Evolutionary conservation across 352 stramenopile species (phyloP), one percentile per base, ranked within the genome.

Genomic region (Pilasporangium apinafurcum): DNA sequence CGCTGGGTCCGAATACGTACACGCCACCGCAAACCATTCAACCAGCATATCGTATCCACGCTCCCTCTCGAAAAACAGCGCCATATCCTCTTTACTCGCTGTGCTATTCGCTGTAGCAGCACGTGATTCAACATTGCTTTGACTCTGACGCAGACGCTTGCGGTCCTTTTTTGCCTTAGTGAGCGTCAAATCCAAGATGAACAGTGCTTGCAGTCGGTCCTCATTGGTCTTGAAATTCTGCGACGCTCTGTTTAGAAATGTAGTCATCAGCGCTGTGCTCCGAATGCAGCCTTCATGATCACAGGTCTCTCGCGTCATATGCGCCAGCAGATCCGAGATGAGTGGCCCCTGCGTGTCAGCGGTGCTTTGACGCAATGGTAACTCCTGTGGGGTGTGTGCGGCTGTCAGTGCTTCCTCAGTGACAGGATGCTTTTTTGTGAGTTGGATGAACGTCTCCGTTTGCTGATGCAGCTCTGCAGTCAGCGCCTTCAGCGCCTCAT

Each of bases 401-500:
- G 44, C 50, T 1, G 45, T 27, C 20, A 44, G 31, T 12, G 52
- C 51, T 22, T 62, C 48, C 25, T 59, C 48, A 1, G 70, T 58
- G 31, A 86, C 49, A 37, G 78, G 78, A 12, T 84, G 53, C 13
- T 55, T 37, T n/a, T 56, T 56, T 5, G 68, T 72, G 24, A 81
- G 65, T 46, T 83, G 64, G 18, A 88, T 56, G 32, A 68, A 88
- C 2, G 65, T 59, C 51, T 88, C 75, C 0, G 70, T 54, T 24
- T 91, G 78, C 47, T 86, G 75, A 51, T 88, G 73, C 44, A 70
- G 70, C 52, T 86, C 71, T 14, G 31, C 50, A 28, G 70, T 44
- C 16, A 78, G 75, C 31, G 49, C 27, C 37, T 65, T 57, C 8
- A 73, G 40, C 13, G 62, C 69, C 44, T 78, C 62, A 24, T 53